Conservation (phyloP, 805 yeast genomes). For the Lachancea meyersii region DNA sequence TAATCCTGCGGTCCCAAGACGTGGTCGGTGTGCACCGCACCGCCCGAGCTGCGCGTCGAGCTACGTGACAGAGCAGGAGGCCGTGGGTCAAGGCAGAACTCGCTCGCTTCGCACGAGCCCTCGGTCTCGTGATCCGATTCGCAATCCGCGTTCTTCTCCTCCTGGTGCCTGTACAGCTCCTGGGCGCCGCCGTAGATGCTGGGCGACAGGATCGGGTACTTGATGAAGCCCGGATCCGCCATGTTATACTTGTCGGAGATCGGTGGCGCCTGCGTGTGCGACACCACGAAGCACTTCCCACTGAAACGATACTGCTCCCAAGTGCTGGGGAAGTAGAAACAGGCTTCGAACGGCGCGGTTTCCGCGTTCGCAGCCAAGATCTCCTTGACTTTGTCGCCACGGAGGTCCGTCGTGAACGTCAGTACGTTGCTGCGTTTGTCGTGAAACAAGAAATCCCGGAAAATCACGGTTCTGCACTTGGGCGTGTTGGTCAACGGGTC, state of each 20-base stretch:
- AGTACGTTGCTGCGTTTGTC: constrained; percentile 62
- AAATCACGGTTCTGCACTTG: constrained; percentile 61
- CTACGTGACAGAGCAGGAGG: constrained; percentile 5
- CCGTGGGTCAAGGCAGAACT: not conserved
- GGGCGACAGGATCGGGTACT: constrained; percentile 32
- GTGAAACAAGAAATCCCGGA: constrained; percentile 68
- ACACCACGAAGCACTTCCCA: constrained; percentile 53
- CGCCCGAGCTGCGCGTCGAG: constrained; percentile 6
- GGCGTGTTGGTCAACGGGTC: constrained; percentile 48
- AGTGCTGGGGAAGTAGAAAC: constrained; percentile 59
- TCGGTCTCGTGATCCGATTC: not conserved
- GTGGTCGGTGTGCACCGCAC: not conserved
- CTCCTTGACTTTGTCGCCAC: constrained; percentile 59
- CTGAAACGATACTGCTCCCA: constrained; percentile 67
- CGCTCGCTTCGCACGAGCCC: not conserved
- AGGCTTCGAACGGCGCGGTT: constrained; percentile 63
- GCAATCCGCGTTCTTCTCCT: not conserved
- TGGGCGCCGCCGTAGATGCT: constrained; percentile 18
- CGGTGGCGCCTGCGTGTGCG: constrained; percentile 16
- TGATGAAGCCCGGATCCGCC: constrained; percentile 6
- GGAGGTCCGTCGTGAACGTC: constrained; percentile 63
- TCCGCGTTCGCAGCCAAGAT: constrained; percentile 25
- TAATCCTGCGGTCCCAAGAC: constrained; percentile 13
- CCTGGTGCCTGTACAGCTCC: constrained; percentile 15
- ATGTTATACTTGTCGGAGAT: constrained; percentile 2